Evolutionary conservation across 345 rosid species (phyloP), one percentile per base, ranked within the genome.

Genomic region (Lepidium africanum): DNA sequence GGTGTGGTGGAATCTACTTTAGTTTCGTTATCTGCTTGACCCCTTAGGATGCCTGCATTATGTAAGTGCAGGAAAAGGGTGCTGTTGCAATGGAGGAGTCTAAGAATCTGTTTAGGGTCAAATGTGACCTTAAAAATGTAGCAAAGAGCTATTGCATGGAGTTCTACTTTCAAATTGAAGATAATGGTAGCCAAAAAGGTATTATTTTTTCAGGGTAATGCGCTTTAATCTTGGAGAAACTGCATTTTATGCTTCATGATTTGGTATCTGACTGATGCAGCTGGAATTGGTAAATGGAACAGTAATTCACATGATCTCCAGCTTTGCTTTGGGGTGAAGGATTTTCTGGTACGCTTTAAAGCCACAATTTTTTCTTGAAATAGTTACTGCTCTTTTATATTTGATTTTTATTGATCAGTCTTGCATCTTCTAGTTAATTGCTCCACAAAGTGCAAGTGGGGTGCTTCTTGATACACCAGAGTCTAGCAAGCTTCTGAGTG

Each of bases 381-480:
- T 11, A 5, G 15, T 52, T 14, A 25, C 12, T 59, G 15, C 45
- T 41, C 36, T 21, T 76, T 17, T 63, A 36, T 43, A 13, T 45
- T 67, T 11, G 3, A 54, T 47, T 19, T 61, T 65, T 54, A 59
- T 15, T 45, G 39, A 36, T 6, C 63, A 39, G 19, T 61, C 7
- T 77, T 76, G 63, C 59, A 48, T 70, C 66, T 51, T 37, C 70
- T 78, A 91, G 99, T 84, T 91, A 37, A 89, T 91, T 77, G 88
- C 89, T 67, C 94, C 97, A 73, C 97, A 86, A 74, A 91, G 97
- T 87, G 99, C 93, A 68, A 94, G 96, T 9, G 96, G 97, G 38
- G 96, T 94, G 71, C 83, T 94, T 76, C 96, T 91, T 69, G 89
- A 91, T 87, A 74, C 89, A 50, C 96, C 92, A 6, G 96, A 95